phyloP scores from a whole-genome alignment of 495 filamentous ascomycete genomes.

The Astrocystis sublimbata region DNA sequence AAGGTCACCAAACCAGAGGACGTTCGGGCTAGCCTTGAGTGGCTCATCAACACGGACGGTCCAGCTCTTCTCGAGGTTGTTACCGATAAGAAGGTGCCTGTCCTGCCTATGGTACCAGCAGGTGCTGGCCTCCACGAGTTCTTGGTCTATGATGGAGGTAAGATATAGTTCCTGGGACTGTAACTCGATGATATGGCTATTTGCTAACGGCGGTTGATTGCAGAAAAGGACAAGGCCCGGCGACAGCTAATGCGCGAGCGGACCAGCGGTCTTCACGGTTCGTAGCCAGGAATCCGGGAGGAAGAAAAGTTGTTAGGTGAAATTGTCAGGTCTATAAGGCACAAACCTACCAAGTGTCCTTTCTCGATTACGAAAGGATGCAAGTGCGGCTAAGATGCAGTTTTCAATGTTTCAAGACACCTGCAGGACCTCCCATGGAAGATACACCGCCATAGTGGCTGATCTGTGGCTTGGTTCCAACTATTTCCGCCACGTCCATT shows the following conservation, averaged over 20 bases:
- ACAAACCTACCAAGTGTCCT: too few relatives aligned
- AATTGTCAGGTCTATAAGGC: neutral
- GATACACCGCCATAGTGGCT: too few relatives aligned
- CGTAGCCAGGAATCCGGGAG: neutral
- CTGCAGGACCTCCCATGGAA: too few relatives aligned
- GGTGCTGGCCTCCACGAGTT: slow-evolving; percentile 91
- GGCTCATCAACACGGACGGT: slow-evolving; percentile 82
- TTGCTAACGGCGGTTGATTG: slow-evolving; percentile 2
- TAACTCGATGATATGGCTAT: neutral
- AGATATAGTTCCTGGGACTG: neutral
- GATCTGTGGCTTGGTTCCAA: too few relatives aligned
- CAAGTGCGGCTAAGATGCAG: too few relatives aligned
- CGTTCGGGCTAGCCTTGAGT: slow-evolving; percentile 74
- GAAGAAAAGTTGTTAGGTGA: neutral
- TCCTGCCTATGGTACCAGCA: slow-evolving; percentile 95
- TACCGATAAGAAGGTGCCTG: slow-evolving; percentile 86
- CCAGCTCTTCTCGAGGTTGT: slow-evolving; percentile 69
- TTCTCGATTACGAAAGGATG: too few relatives aligned
- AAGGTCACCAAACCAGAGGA: slow-evolving; percentile 67
- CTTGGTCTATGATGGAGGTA: slow-evolving; percentile 77
- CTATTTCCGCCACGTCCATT: too few relatives aligned
- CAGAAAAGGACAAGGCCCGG: slow-evolving; percentile 1
- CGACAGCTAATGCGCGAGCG: slow-evolving; percentile 1
- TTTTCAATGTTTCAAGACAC: too few relatives aligned
- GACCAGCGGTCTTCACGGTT: neutral